Percentiles rank a stretch among this genome's conserved stretches.
These are phyloP conservation scores for Verticillium alfalfae DNA, from an alignment of 2,329 filamentous ascomycete genomes.

Conservation along the genomic window DNA sequence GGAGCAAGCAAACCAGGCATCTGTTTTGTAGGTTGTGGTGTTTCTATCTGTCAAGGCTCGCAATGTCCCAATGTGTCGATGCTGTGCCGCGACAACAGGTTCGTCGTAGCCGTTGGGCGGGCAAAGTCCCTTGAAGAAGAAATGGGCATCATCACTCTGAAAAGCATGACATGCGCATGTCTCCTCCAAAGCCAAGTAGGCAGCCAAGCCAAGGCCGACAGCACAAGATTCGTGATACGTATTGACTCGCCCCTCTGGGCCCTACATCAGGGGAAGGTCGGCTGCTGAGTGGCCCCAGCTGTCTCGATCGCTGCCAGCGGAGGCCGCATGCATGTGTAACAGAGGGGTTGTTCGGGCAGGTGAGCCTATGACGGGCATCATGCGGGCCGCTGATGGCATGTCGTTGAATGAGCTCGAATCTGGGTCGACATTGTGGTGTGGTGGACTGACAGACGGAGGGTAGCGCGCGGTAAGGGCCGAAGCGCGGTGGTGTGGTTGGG, in stretches of 20 bases:
- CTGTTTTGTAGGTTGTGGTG: neutral
- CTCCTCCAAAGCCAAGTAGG: neutral
- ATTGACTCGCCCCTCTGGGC: neutral
- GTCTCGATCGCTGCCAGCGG: neutral
- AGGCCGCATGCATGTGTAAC: neutral
- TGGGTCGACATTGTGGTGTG: neutral
- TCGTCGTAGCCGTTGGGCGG: no score
- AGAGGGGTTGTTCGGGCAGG: neutral
- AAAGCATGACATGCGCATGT: neutral
- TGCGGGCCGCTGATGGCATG: neutral
- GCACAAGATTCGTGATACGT: neutral
- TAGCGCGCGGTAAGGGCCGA: conserved; percentile 9
- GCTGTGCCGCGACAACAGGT: no score
- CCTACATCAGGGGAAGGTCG: no score
- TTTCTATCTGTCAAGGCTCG: no score
- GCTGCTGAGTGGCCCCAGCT: no score
- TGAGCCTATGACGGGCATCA: neutral
- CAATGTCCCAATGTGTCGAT: no score
- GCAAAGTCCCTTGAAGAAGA: no score
- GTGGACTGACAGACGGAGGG: neutral
- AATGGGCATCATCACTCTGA: no score
- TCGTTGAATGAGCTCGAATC: neutral
- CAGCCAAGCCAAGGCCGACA: neutral
- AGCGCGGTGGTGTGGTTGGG: neutral
- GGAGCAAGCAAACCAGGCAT: neutral